phyloP scores from a whole-genome alignment of 2,329 filamentous ascomycete species.

The Fusarium coicis region DNA sequence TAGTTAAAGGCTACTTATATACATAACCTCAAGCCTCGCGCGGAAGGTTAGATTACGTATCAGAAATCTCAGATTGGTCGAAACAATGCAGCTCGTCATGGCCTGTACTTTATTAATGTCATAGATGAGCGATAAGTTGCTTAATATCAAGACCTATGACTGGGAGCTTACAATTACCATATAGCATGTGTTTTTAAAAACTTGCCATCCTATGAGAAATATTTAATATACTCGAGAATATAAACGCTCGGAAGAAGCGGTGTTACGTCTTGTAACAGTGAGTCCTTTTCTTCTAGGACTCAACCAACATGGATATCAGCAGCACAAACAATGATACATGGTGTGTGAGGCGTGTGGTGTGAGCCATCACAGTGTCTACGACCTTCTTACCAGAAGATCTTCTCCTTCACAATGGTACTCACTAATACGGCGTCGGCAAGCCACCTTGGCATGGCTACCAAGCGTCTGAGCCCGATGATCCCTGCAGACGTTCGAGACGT shows the following conservation, averaged over 20 bases:
- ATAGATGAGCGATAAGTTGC: not conserved
- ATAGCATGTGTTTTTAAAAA: not conserved
- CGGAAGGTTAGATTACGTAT: not conserved
- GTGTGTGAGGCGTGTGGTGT: no score
- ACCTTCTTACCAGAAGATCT: no score
- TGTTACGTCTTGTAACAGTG: not conserved
- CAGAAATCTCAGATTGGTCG: fast-evolving
- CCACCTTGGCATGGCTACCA: no score
- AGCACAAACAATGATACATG: not conserved
- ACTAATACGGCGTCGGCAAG: no score
- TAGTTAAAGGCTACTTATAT: not conserved
- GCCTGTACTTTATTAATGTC: fast-evolving
- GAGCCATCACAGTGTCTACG: no score
- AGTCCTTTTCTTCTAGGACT: not conserved
- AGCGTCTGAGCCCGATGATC: no score
- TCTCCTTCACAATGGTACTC: no score
- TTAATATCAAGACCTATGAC: not conserved
- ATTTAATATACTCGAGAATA: not conserved
- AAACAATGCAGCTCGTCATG: no score
- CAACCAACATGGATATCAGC: not conserved
- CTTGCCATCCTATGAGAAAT: fast-evolving
- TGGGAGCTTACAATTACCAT: not conserved
- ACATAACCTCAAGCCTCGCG: not conserved
- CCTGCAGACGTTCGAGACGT: no score
- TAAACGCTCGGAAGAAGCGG: not conserved